These are phyloP conservation scores for Rhipidocladum racemiflorum DNA, from an alignment of 176 grass and related monocot species.

Conservation along the genomic window DNA sequence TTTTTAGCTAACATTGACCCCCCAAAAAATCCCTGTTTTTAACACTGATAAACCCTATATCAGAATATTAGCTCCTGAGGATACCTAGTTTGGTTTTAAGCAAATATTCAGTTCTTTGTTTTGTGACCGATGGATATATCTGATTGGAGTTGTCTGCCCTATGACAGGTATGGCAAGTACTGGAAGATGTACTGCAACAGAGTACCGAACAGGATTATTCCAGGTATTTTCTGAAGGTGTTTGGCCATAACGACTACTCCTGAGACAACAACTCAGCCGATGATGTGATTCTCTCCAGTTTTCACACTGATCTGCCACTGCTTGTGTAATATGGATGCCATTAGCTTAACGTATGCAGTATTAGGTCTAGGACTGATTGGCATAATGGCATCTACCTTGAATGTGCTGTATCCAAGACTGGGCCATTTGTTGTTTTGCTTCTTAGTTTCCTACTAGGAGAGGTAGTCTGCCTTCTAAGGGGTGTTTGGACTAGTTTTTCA, in stretches of 20 bases:
- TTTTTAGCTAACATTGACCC: not conserved
- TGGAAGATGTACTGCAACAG: conserved; percentile 93
- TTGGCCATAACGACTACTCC: not conserved
- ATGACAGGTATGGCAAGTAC: conserved; percentile 83
- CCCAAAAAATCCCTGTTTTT: not conserved
- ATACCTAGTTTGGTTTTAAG: conserved; percentile 3
- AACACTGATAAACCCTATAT: not conserved
- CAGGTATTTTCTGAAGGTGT: conserved; percentile 79
- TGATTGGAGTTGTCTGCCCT: conserved; percentile 8
- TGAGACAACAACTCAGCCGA: not conserved
- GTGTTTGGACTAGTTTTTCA: not conserved
- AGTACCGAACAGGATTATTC: conserved; percentile 77
- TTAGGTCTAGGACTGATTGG: conserved; percentile 14
- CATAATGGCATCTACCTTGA: not conserved
- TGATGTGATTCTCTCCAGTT: not conserved
- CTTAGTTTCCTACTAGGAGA: not conserved
- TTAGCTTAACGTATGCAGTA: conserved; percentile 14
- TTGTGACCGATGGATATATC: not conserved
- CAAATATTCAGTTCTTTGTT: conserved; percentile 7
- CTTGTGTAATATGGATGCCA: not conserved
- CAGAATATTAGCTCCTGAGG: not conserved
- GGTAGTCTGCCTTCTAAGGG: not conserved
- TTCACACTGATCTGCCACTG: not conserved
- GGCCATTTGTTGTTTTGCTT: not conserved
- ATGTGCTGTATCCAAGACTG: not conserved